Percentiles rank a stretch among this genome's conserved stretches.
Evolutionary conservation across 2,329 filamentous ascomycete genomes (phyloP).

Genomic region (Daldinia eschscholtzii): DNA sequence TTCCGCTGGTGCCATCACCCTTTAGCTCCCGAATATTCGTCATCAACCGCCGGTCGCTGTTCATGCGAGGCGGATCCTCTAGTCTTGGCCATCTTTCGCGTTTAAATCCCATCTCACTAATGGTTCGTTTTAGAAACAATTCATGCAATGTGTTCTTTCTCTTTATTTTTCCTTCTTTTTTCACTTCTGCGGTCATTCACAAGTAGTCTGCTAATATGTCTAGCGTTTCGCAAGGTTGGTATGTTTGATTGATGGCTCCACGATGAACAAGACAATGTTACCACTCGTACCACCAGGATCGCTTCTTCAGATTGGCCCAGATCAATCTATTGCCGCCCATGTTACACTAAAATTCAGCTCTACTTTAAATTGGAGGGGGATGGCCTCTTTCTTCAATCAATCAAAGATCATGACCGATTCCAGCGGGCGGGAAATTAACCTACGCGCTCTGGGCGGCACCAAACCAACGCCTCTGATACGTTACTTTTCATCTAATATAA

Average conservation of each 20-base stretch:
- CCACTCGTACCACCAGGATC: conserved; percentile 21
- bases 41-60: conserved; percentile 27
- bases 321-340: conserved; percentile 18
- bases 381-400: conserved; percentile 9
- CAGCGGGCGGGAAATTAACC: conserved; percentile 29
- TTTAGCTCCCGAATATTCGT: conserved; percentile 23
- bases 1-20: conserved; percentile 19
- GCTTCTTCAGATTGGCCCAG: conserved; percentile 27
- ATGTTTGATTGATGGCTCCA: conserved; percentile 39
- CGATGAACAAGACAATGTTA: conserved; percentile 22
- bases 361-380: conserved; percentile 31
- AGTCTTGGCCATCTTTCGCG: conserved; percentile 6
- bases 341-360: conserved; percentile 17
- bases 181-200: neutral
- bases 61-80: conserved; percentile 36
- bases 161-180: neutral
- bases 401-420: conserved; percentile 18
- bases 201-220: neutral
- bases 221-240: conserved; percentile 16
- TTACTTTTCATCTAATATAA: neutral
- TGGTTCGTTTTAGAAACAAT: neutral
- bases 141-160: neutral
- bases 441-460: conserved; percentile 13
- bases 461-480: conserved; percentile 5
- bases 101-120: conserved; percentile 6